A percentile compares a stretch with the other conserved stretches of the same genome.
phyloP scores from a whole-genome alignment of 2,329 filamentous ascomycete species.

The Mollisiaceae sp. region DNA sequence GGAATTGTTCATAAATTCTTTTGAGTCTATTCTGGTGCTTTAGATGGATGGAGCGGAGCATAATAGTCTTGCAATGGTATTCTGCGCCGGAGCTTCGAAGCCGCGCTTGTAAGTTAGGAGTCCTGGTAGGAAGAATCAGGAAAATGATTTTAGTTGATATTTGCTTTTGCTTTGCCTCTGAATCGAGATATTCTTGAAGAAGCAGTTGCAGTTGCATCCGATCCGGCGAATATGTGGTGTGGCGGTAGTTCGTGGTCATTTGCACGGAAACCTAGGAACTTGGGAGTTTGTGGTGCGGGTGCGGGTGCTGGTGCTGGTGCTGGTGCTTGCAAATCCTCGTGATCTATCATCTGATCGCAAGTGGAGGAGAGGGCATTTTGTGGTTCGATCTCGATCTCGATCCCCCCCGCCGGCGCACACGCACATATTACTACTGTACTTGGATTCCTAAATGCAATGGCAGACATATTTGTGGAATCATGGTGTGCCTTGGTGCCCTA shows the following conservation, averaged over 20 bases:
- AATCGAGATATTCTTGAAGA: background rate
- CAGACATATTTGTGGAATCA: background rate
- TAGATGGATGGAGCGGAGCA: constrained; percentile 14
- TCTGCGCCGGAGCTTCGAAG: constrained; percentile 2
- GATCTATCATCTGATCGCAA: too few species aligned
- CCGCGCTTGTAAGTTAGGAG: constrained; percentile 12
- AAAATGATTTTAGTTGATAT: background rate
- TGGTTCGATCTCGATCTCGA: too few species aligned
- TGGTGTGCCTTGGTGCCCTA: too few species aligned
- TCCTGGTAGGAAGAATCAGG: background rate
- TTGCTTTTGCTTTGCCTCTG: background rate
- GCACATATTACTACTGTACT: constrained; percentile 24
- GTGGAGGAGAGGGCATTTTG: background rate
- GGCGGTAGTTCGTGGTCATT: constrained; percentile 5
- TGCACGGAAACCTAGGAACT: constrained; percentile 21
- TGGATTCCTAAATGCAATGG: constrained; percentile 25
- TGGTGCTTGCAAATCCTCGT: constrained; percentile 12
- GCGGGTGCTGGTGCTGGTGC: constrained; percentile 9
- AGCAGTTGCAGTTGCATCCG: background rate
- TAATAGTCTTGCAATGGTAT: constrained; percentile 9
- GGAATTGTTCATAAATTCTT: background rate
- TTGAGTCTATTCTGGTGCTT: constrained; percentile 11
- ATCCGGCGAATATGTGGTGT: background rate
- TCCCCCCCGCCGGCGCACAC: constrained; percentile 3
- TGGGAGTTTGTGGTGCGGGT: constrained; percentile 19